These are phyloP conservation scores for Flaveria trinervia DNA, from an alignment of 129 eudicot genomes.

Conservation along the genomic window DNA sequence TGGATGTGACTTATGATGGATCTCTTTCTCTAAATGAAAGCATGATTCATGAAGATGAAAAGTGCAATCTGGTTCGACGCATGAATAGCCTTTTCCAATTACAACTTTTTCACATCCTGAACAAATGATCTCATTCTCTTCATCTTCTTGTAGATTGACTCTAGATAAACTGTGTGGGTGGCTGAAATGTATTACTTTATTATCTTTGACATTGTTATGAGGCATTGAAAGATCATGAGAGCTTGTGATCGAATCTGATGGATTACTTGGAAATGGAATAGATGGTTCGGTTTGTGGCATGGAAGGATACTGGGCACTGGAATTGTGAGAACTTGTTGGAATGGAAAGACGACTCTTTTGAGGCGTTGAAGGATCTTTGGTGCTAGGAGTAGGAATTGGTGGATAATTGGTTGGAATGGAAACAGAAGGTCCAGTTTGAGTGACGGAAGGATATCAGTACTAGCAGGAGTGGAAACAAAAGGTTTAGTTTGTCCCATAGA, in stretches of 20 bases:
- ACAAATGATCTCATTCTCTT: slow-evolving; percentile 38
- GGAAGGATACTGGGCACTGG: slow-evolving; percentile 14
- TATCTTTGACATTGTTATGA: not conserved
- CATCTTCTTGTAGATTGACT: slow-evolving; percentile 20
- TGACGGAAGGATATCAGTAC: not conserved
- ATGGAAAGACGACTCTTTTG: slow-evolving; percentile 11
- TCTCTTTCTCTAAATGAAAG: slow-evolving; percentile 29
- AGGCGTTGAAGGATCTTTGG: slow-evolving; percentile 10
- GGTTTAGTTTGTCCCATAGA: slow-evolving; percentile 15
- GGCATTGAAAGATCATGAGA: not conserved
- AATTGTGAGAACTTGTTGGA: slow-evolving; percentile 15
- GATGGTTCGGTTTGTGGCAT: slow-evolving; percentile 20
- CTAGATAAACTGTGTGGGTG: slow-evolving; percentile 50
- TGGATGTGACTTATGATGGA: slow-evolving; percentile 63
- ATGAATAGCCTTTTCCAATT: slow-evolving; percentile 34
- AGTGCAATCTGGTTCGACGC: slow-evolving; percentile 33
- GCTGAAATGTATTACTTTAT: slow-evolving; percentile 53
- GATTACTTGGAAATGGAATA: slow-evolving; percentile 4
- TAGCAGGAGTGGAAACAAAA: slow-evolving; percentile 17
- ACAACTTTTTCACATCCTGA: slow-evolving; percentile 45
- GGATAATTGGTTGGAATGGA: slow-evolving; percentile 22
- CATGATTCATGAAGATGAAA: slow-evolving; percentile 47
- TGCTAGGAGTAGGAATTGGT: not conserved
- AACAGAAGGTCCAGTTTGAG: not conserved
- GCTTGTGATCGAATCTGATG: not conserved